These are phyloP conservation scores for Pestalotiopsis sp. DNA, from an alignment of 2,329 filamentous ascomycete species.

Conservation along the genomic window DNA sequence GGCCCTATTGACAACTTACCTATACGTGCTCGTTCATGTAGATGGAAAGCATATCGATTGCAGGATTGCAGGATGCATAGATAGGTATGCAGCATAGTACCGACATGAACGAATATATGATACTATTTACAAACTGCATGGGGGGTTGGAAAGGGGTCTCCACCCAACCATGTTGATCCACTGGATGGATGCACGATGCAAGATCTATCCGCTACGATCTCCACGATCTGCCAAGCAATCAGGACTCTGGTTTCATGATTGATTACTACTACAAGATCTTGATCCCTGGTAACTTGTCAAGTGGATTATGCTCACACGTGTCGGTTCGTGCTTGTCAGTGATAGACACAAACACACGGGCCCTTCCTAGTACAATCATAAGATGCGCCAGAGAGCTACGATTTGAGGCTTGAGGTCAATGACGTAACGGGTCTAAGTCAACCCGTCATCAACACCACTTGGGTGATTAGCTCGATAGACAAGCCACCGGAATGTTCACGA, in stretches of 20 bases:
- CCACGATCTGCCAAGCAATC: neutral
- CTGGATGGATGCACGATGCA: neutral
- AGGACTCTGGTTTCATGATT: too few relatives aligned
- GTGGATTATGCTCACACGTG: neutral
- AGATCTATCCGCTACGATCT: neutral
- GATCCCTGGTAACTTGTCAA: neutral
- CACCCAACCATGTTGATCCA: neutral
- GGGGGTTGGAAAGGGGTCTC: neutral
- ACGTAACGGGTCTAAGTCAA: constrained; percentile 12
- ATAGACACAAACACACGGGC: neutral
- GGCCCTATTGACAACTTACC: neutral
- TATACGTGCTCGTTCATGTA: neutral
- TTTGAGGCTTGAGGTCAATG: constrained; percentile 12
- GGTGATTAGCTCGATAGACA: neutral
- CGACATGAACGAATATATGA: neutral
- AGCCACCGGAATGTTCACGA: neutral
- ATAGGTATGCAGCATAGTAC: neutral
- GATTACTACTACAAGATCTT: neutral
- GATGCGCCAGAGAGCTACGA: constrained; percentile 3
- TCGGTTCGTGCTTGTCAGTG: too few relatives aligned
- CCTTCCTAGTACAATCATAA: neutral
- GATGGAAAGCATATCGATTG: neutral
- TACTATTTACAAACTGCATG: neutral
- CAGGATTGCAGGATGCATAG: neutral
- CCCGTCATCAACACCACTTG: constrained; percentile 5